These are phyloP conservation scores for Basipetospora chlamydospora DNA, from an alignment of 2,329 filamentous ascomycete species.

Conservation along the genomic window DNA sequence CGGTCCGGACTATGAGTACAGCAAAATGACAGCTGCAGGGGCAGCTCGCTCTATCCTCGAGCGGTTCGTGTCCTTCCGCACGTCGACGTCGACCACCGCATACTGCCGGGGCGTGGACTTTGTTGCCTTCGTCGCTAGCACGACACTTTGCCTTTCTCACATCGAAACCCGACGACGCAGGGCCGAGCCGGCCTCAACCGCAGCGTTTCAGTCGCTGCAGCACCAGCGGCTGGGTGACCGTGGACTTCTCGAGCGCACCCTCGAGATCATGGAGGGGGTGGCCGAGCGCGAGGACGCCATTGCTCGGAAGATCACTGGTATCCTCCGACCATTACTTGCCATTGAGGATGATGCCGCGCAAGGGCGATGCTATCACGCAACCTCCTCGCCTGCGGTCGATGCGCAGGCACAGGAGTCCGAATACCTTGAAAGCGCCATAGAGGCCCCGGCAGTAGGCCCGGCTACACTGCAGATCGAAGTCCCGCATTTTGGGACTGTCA, in stretches of 20 bases:
- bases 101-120: slow-evolving; percentile 22
- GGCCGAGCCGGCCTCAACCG: neutral
- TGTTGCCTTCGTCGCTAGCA: slow-evolving; percentile 20
- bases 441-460: too few species aligned
- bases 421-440: too few species aligned
- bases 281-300: too few species aligned
- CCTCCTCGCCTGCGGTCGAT: too few species aligned
- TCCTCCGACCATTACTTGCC: too few species aligned
- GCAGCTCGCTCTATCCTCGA: slow-evolving; percentile 22
- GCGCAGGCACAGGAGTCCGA: too few species aligned
- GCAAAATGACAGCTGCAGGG: slow-evolving; percentile 20
- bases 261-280: slow-evolving; percentile 19
- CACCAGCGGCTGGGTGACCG: slow-evolving; percentile 25
- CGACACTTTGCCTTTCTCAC: slow-evolving; percentile 23
- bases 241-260: slow-evolving; percentile 21
- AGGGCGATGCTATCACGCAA: too few species aligned
- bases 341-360: too few species aligned
- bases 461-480: too few species aligned
- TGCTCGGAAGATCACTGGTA: too few species aligned
- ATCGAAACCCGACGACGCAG: slow-evolving; percentile 15
- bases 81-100: slow-evolving; percentile 14
- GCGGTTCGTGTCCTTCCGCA: slow-evolving; percentile 20
- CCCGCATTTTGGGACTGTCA: too few species aligned
- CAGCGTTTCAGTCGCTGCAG: slow-evolving; percentile 14
- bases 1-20: slow-evolving; percentile 16